These are phyloP conservation scores for Brassica napus DNA, from an alignment of 345 rosid species.

Conservation along the genomic window DNA sequence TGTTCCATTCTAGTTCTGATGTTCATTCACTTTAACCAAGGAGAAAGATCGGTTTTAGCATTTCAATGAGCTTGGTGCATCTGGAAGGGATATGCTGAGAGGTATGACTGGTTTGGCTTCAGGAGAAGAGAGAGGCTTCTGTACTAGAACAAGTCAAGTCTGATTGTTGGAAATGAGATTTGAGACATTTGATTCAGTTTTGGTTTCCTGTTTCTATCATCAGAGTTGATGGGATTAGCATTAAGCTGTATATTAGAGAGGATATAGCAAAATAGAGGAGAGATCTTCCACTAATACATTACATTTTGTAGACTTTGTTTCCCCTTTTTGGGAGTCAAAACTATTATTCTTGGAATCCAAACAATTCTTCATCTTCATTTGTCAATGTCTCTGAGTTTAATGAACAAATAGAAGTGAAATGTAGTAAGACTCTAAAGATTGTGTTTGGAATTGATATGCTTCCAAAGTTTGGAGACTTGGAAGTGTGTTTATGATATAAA, in stretches of 20 bases:
- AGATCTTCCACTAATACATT: slow-evolving; percentile 15
- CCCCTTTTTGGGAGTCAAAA: not conserved
- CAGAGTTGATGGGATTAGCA: slow-evolving; percentile 29
- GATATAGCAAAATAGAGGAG: slow-evolving; percentile 27
- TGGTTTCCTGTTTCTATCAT: slow-evolving; percentile 21
- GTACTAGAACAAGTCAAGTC: not conserved
- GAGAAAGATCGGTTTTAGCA: slow-evolving; percentile 13
- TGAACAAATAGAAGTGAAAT: slow-evolving; percentile 41
- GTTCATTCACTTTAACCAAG: slow-evolving; percentile 7
- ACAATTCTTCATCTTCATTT: not conserved
- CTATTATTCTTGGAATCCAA: not conserved
- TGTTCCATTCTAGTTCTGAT: slow-evolving; percentile 51
- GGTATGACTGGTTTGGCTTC: slow-evolving; percentile 21
- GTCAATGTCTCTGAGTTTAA: not conserved
- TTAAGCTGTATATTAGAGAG: slow-evolving; percentile 40
- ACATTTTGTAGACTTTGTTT: not conserved
- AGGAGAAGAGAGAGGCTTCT: slow-evolving; percentile 14
- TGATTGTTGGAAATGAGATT: slow-evolving; percentile 29
- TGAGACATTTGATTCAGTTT: slow-evolving; percentile 34
- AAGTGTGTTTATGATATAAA: not conserved
- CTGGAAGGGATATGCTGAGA: slow-evolving; percentile 7
- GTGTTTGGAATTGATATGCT: not conserved
- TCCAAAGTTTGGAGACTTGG: slow-evolving; percentile 17
- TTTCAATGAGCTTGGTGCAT: not conserved
- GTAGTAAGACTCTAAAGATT: not conserved